Conservation (phyloP, 2,329 filamentous ascomycete species). For the Colletotrichum tanaceti region DNA sequence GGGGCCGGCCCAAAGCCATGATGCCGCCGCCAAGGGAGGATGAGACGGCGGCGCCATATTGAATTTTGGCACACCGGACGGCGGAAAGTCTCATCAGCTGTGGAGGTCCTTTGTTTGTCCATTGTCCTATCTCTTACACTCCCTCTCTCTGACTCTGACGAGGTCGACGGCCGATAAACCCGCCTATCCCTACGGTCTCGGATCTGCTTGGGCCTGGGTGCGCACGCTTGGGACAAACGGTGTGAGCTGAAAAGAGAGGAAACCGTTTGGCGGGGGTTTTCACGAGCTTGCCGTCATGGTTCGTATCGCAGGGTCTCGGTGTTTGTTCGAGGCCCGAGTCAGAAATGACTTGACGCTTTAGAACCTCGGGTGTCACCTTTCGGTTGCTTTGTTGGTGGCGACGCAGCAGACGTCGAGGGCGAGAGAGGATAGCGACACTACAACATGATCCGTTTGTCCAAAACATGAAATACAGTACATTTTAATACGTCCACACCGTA, state of each 20-base stretch:
- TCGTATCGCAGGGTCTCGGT: neutral
- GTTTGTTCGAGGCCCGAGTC: neutral
- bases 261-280: neutral
- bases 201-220: slow-evolving; percentile 11
- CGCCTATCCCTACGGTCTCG: neutral
- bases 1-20: slow-evolving; percentile 13
- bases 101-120: slow-evolving; percentile 9
- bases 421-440: too few species aligned
- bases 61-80: slow-evolving; percentile 2
- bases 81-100: slow-evolving; percentile 1
- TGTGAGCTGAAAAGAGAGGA: neutral
- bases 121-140: neutral
- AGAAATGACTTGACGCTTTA: neutral
- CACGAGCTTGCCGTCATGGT: neutral
- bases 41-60: slow-evolving; percentile 33
- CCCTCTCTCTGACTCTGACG: neutral
- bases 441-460: too few species aligned
- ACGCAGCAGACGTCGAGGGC: neutral
- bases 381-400: neutral
- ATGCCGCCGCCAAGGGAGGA: slow-evolving; percentile 25
- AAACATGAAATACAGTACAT: too few species aligned
- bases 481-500: too few species aligned
- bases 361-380: neutral
- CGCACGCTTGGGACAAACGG: neutral
- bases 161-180: neutral